Base-by-base conservation (phyloP, 2,329 filamentous ascomycete species). In the Penicillium sp. region DNA sequence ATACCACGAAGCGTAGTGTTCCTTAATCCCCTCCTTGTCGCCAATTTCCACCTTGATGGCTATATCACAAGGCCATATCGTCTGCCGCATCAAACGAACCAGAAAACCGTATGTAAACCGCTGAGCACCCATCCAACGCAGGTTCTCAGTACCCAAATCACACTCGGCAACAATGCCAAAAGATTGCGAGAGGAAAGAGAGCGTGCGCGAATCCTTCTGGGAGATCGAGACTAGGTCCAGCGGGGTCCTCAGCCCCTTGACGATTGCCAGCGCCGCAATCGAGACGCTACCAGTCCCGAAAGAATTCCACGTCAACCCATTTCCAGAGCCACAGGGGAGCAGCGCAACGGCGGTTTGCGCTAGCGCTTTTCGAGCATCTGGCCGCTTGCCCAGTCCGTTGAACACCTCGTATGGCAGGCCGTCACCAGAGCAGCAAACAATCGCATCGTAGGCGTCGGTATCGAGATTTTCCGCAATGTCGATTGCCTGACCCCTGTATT, bases 381-480 rank as follows among this genome's bases (percentile, higher is more conserved):
- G 71, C 39, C 91, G 87, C 75, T 86, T 88, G 15, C 85, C 92
- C 33, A 99, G 78, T 0, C 94, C 94, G 71, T 99, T 97, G 79
- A 97, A 96, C 9, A 96, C 89, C 75, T 99, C 94, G 72, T 96
- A 89, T 0, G 91, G 89, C 39, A 96, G 81, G 10, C 94, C 94
- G 68, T 99, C 94, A 5, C 94, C 94, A 0, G 93, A 97, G 71
- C 91, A 94, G 61, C 91, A 90, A 27, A 93, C 86, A 15, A 97
- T 83, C 9, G 92, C 88, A 76, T 99, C 94, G 74, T 87, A 96
- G 2, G 82, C 84, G 48, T 92, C 84, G 29, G 94, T 82, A 69
- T 97, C 90, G 49, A 96, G 76, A 42, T 86, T 82, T 70, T 89
- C 82, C 12, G 86, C 87, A 59, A 97, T 87, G 21, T 91, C 88